Evolutionary conservation across 129 eudicot species (phyloP), one percentile per base, ranked within the genome.

Genomic region (Mikania micrantha): DNA sequence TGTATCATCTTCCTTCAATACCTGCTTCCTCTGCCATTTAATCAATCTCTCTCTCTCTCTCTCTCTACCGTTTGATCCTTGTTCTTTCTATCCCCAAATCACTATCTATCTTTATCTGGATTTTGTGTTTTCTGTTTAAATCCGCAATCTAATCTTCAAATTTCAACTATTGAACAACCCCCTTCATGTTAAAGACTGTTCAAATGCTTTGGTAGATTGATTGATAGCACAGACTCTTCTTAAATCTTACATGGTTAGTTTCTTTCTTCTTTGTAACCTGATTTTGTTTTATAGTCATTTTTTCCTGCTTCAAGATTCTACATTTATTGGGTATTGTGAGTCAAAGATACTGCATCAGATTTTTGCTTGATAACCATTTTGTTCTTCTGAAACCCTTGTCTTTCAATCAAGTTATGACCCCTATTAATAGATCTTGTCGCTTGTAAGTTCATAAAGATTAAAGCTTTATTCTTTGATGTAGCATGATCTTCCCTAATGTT

Each of bases 101-200:
- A 60, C 71, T 20, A 9, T 61, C 76, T 74, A 69, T 74, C 83
- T 69, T 77, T 77, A 76, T 79, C 79, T 63, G 79, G 79, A 69
- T 62, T 77, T 60, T 72, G 21, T n/a, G n/a, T 57, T 29, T 41
- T 42, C 38, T 49, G 59, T 52, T 45, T 36, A 29, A 74, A 54
- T 22, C 38, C 60, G 12, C 48, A 62, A 66, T 64, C 52, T 17
- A 54, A 49, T 41, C 58, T 69, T 50, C n/a, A n/a, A n/a, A n/a
- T n/a, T n/a, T n/a, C 57, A 56, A 32, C 67, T 21, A 16, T 32
- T 7, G 24, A 52, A 67, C 35, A 24, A 36, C 47, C 25, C n/a
- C n/a, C 36, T 67, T 9, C 29, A 32, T 49, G 39, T 9, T 41
- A 28, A 69, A 39, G 11, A 21, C 62, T 24, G 25, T 29, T 27